Evolutionary conservation across 192 early-diverging fungal genomes (phyloP).

Genomic region (Podochytrium sp.): DNA sequence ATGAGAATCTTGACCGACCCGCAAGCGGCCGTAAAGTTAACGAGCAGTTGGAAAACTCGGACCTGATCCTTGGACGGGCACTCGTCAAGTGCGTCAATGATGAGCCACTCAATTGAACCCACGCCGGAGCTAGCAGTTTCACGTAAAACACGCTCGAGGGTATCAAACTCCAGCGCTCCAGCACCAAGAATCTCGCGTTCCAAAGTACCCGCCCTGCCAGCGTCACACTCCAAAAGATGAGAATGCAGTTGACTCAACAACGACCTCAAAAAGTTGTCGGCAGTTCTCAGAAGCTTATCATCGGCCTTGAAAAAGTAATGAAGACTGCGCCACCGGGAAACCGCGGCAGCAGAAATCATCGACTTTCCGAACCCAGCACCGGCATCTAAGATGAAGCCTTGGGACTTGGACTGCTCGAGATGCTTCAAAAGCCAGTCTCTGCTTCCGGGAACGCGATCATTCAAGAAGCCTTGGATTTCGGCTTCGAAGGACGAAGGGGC

Average conservation of each 20-base stretch:
- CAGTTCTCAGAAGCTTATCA: neutral
- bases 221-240: neutral
- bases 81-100: conserved; percentile 17
- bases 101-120: neutral
- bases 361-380: conserved; percentile 19
- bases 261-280: neutral
- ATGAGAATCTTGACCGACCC: neutral
- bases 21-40: neutral
- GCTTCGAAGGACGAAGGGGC: neutral
- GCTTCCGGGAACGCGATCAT: neutral
- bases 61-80: neutral
- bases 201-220: too few relatives aligned
- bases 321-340: neutral
- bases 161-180: neutral
- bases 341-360: neutral
- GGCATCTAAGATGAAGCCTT: neutral
- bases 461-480: conserved; percentile 4
- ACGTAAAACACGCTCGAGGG: neutral
- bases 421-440: neutral
- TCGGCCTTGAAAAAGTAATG: conserved; percentile 11
- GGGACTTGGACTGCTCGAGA: neutral
- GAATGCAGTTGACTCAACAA: neutral
- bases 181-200: neutral
- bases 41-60: neutral
- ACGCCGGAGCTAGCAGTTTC: neutral